phyloP scores from a whole-genome alignment of 1,284 basidiomycete genomes.

The Volvariella volvacea region DNA sequence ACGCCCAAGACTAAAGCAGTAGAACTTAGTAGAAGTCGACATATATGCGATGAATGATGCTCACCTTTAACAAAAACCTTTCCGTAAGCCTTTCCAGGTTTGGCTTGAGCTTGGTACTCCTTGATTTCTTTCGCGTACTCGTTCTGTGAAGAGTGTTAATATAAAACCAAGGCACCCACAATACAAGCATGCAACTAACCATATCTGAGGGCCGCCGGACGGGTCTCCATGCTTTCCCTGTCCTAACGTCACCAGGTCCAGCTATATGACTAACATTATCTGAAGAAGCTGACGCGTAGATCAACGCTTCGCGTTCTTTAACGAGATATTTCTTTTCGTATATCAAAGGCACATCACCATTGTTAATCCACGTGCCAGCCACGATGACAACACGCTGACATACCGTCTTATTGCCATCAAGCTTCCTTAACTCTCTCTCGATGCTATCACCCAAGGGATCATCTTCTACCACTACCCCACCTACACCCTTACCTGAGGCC shows the following conservation, averaged over 20 bases:
- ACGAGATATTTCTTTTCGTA: conserved; percentile 48
- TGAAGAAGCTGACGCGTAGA: conserved; percentile 71
- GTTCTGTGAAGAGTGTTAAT: conserved; percentile 53
- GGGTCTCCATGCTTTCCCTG: conserved; percentile 82
- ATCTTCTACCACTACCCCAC: conserved; percentile 28
- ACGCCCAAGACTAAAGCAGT: conserved; percentile 67
- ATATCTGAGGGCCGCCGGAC: conserved; percentile 90
- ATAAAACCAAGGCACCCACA: not conserved
- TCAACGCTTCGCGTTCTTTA: conserved; percentile 65
- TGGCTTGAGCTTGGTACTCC: conserved; percentile 73
- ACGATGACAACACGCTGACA: not conserved
- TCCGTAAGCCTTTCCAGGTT: conserved; percentile 74
- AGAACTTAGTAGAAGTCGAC: conserved; percentile 4
- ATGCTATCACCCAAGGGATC: conserved; percentile 59
- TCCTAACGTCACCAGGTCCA: conserved; percentile 73
- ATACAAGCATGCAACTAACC: conserved; percentile 38
- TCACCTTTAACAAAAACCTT: conserved; percentile 91
- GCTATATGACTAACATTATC: conserved; percentile 64
- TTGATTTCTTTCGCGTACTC: conserved; percentile 87
- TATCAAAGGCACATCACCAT: conserved; percentile 5
- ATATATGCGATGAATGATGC: conserved; percentile 12
- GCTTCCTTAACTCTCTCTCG: conserved; percentile 57
- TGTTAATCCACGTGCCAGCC: not conserved
- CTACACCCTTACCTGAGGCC: conserved; percentile 22
- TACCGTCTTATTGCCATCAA: conserved; percentile 28